Evolutionary conservation across 176 grass and related monocot genomes (phyloP), one percentile per base, ranked within the genome.

Genomic region (barley (Hordeum vulgare)): DNA sequence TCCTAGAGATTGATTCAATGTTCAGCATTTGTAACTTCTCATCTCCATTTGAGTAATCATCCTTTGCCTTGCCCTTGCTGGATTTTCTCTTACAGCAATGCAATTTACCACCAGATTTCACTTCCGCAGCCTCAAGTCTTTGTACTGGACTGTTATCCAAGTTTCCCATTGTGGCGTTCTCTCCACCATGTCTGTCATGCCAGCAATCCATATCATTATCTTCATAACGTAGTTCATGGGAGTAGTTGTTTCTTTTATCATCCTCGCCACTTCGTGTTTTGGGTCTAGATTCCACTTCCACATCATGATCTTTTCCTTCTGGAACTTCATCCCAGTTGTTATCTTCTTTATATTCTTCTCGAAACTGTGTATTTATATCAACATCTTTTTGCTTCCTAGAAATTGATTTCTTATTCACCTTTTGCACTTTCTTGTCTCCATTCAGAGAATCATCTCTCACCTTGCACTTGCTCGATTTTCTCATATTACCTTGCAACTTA

Each of bases 401-500:
- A 45, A 24, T 83, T 72, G 75, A 35, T 86, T 79, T 90, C 51
- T 67, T 90, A 17, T 65, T 77, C 63, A 82, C 49, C 59, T 90
- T 83, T 83, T 83, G 80, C 23, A 83, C 59, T 75, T 79, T 83
- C 29, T 59, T 87, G 25, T 78, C 39, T 81, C 70, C 85, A 58
- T 67, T 82, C 20, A 35, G 57, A 8, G 66, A 70, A 90, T 69
- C 79, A 59, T 75, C 57, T 47, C 57, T 71, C 53, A 39, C 41
- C 44, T 90, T 86, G 66, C 45, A 14, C 67, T 88, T 95, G 69
- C 79, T 87, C 2, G 51, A 64, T 61, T 94, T 97, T 84, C 34
- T 86, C 49, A 84, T 91, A 81, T 8, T 84, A 77, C 67, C 61
- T 78, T 81, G 74, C 67, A 73, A 76, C 82, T 85, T 74, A 23